A percentile compares a stretch with the other conserved stretches of the same genome.
Evolutionary conservation across 148 eudicot genomes (phyloP).

Genomic region (Chenopodium album): DNA sequence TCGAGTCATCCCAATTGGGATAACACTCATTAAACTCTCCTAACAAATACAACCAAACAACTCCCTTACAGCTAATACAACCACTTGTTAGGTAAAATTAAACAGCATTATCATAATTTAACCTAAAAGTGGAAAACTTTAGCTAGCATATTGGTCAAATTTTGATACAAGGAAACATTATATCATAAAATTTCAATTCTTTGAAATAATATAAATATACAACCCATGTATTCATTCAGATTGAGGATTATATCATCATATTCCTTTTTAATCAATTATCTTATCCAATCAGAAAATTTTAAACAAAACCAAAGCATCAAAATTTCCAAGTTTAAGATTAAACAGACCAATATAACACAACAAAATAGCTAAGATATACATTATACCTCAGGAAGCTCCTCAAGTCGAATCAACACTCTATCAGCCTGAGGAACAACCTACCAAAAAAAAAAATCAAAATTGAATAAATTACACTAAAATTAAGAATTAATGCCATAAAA

Average conservation of each 20-base stretch:
- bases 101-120: background rate
- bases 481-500: background rate
- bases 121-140: background rate
- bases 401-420: conserved; percentile 80
- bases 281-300: background rate
- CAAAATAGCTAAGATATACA: background rate
- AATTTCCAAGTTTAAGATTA: background rate
- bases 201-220: background rate
- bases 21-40: too few species aligned
- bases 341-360: background rate
- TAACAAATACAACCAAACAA: too few species aligned
- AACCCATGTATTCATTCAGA: background rate
- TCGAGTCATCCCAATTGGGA: too few species aligned
- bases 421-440: conserved; percentile 92
- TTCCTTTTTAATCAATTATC: background rate
- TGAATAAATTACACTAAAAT: background rate
- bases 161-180: too few species aligned
- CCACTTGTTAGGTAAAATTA: background rate
- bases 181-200: background rate
- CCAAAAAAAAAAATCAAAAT: conserved; percentile 1
- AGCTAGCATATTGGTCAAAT: background rate
- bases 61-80: too few species aligned
- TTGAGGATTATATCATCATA: background rate
- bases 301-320: background rate
- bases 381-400: conserved; percentile 73